phyloP scores from a whole-genome alignment of 108 stramenopile genomes.

The Skeletonema grethae region DNA sequence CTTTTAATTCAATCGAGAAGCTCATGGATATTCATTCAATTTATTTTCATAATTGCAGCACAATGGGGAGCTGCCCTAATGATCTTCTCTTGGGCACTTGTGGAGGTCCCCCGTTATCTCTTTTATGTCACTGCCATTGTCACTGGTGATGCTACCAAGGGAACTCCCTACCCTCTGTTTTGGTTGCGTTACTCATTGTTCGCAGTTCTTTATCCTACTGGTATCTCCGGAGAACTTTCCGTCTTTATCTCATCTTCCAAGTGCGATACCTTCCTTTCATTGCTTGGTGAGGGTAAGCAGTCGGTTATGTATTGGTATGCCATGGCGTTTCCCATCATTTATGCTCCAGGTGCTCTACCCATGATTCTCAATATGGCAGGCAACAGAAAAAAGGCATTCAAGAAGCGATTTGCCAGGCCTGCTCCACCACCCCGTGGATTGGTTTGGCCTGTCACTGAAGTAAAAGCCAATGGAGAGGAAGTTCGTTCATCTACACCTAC shows the following conservation, averaged over 20 bases:
- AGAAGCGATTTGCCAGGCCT: slow-evolving; percentile 88
- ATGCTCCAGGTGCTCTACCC: slow-evolving; percentile 85
- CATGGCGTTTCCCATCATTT: slow-evolving; percentile 70
- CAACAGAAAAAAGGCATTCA: slow-evolving; percentile 89
- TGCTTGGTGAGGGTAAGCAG: slow-evolving; percentile 43
- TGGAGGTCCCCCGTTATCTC: slow-evolving; percentile 94
- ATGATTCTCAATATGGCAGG: slow-evolving; percentile 96
- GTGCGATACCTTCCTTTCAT: slow-evolving; percentile 52
- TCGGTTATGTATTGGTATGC: slow-evolving; percentile 58
- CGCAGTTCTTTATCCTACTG: slow-evolving; percentile 93
- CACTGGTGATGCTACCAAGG: slow-evolving; percentile 84
- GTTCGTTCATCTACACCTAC: slow-evolving; percentile 84
- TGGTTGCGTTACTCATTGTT: slow-evolving; percentile 97
- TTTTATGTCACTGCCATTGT: slow-evolving; percentile 91
- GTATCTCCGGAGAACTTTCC: slow-evolving; percentile 91
- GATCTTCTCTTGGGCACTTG: slow-evolving; percentile 87
- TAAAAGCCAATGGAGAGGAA: slow-evolving; percentile 58
- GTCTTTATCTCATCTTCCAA: slow-evolving; percentile 76
- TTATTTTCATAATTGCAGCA: slow-evolving; percentile 19
- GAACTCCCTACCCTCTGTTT: slow-evolving; percentile 92
- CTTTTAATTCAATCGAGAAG: background rate
- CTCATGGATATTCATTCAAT: background rate
- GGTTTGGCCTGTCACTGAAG: slow-evolving; percentile 83
- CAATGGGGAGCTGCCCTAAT: slow-evolving; percentile 89
- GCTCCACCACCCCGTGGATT: slow-evolving; percentile 90